Conservation (phyloP, 495 filamentous ascomycete genomes). For the Terfezia boudieri region DNA sequence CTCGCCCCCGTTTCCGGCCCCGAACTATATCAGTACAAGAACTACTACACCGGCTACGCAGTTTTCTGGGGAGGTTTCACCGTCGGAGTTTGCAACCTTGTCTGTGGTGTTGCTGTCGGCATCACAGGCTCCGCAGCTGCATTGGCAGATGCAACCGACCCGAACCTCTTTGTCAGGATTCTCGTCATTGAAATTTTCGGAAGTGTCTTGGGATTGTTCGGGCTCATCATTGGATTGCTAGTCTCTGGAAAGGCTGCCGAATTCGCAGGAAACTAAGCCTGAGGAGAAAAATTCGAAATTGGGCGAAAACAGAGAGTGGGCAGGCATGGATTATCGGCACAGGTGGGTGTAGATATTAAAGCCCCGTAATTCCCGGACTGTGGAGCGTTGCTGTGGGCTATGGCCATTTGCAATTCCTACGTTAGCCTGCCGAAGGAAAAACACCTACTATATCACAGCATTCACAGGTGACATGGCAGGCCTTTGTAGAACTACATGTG, state of each 20-base stretch:
- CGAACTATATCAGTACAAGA: conserved; percentile 36
- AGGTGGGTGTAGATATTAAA: too few relatives aligned
- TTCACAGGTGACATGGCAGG: too few relatives aligned
- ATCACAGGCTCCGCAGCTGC: conserved; percentile 96
- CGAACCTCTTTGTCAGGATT: conserved; percentile 93
- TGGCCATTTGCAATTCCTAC: too few relatives aligned
- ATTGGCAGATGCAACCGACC: conserved; percentile 84
- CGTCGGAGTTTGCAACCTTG: conserved; percentile 81
- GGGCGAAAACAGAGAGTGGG: neutral
- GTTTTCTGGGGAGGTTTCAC: conserved; percentile 91
- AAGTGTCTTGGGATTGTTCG: conserved; percentile 92
- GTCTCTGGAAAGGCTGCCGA: conserved; percentile 59
- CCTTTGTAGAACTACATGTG: too few relatives aligned
- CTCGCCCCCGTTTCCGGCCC: conserved; percentile 33
- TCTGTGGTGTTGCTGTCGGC: conserved; percentile 90
- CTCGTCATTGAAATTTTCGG: conserved; percentile 99
- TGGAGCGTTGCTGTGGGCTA: too few relatives aligned
- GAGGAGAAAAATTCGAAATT: neutral
- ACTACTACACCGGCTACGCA: conserved; percentile 90
- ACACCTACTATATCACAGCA: too few relatives aligned
- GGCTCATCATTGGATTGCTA: conserved; percentile 81
- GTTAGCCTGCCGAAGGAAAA: too few relatives aligned
- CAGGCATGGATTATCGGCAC: too few relatives aligned
- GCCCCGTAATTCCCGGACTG: too few relatives aligned
- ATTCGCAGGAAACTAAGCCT: conserved; percentile 24